A percentile compares a stretch with the other conserved stretches of the same genome.
Evolutionary conservation across 805 yeast genomes (phyloP).

Genomic region (Scheffersomyces coipomensis): DNA sequence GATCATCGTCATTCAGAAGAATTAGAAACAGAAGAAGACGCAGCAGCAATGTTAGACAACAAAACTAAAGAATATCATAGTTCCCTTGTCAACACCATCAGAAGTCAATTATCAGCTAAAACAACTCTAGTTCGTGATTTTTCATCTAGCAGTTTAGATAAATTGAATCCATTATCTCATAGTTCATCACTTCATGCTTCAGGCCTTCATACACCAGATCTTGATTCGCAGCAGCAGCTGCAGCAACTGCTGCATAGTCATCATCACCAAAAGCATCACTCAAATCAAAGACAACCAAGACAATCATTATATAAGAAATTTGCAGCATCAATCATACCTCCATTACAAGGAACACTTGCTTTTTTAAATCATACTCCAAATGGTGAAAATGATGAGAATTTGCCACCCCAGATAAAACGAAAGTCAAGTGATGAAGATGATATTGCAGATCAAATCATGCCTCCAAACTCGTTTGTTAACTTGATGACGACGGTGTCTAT

Average conservation of each 20-base stretch:
- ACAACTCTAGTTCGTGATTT: no score
- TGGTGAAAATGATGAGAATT: not conserved
- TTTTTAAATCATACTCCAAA: constrained; percentile 1
- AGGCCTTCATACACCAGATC: no score
- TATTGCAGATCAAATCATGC: constrained; percentile 21
- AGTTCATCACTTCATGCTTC: no score
- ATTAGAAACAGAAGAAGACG: no score
- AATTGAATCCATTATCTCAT: no score
- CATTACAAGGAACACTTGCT: constrained; percentile 7
- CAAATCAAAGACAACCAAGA: not conserved
- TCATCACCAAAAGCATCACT: not conserved
- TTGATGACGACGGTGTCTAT: constrained; percentile 29
- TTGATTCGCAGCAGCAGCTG: no score
- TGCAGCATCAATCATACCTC: constrained; percentile 7
- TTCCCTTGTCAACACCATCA: not conserved
- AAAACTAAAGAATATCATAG: not conserved
- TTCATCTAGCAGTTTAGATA: no score
- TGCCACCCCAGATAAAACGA: not conserved
- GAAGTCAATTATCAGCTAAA: not conserved
- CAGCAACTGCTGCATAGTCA: no score
- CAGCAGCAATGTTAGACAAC: not conserved
- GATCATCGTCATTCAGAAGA: no score
- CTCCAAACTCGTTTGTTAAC: constrained; percentile 24
- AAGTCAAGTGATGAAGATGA: constrained; percentile 23
- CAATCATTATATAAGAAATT: constrained; percentile 4